Evolutionary conservation across 2,329 filamentous ascomycete genomes (phyloP).

Genomic region (Didymosphaeria variabile): DNA sequence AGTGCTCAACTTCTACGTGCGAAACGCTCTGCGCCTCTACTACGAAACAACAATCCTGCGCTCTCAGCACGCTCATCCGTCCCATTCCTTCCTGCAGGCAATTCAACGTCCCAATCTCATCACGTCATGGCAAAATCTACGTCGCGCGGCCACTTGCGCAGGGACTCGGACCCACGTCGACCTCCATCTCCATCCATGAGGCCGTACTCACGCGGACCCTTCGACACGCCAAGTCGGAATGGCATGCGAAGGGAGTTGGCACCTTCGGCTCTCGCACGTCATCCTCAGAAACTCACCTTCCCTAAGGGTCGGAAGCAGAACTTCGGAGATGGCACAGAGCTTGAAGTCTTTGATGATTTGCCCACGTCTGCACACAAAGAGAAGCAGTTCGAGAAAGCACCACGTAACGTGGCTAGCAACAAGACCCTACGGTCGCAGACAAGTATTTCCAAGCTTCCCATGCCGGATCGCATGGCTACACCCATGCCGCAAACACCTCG

Average conservation of each 20-base stretch:
- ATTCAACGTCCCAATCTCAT: constrained; percentile 77
- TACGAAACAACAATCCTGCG: constrained; percentile 56
- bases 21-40: constrained; percentile 68
- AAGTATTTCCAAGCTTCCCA: constrained; percentile 54
- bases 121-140: constrained; percentile 76
- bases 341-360: constrained; percentile 93
- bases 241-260: constrained; percentile 56
- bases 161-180: constrained; percentile 76
- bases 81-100: constrained; percentile 83
- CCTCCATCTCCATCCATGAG: constrained; percentile 57
- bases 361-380: constrained; percentile 86
- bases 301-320: constrained; percentile 39
- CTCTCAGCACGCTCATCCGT: constrained; percentile 71
- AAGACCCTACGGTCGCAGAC: constrained; percentile 66
- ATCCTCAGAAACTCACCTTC: constrained; percentile 62
- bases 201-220: constrained; percentile 58
- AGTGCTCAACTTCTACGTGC: constrained; percentile 64
- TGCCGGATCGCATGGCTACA: constrained; percentile 57
- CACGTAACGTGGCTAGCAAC: constrained; percentile 72
- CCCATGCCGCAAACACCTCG: constrained; percentile 64
- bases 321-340: constrained; percentile 91
- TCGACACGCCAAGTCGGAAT: constrained; percentile 60
- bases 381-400: constrained; percentile 82
- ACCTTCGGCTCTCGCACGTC: constrained; percentile 59
- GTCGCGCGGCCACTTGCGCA: constrained; percentile 76